Conservation (phyloP, 257 asterid species). For the Nicotiana attenuata region DNA sequence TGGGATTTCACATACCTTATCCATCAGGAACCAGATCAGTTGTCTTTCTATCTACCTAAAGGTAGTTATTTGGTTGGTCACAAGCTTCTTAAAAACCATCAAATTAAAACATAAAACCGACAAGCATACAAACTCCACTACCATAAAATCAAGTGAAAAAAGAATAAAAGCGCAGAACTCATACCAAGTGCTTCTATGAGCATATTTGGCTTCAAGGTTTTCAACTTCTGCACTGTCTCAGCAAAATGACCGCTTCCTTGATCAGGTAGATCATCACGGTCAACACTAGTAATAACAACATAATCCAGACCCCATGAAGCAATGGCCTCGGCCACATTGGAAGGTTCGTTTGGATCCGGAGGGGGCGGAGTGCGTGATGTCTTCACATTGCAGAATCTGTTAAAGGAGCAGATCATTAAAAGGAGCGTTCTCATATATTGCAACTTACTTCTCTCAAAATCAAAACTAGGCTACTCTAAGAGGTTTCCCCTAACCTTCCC, state of each 20-base stretch:
- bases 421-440: not conserved
- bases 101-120: not conserved
- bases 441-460: not conserved
- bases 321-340: slow-evolving; percentile 95
- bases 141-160: not conserved
- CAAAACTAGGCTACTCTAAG: not conserved
- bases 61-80: not conserved
- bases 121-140: not conserved
- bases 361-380: slow-evolving; percentile 99
- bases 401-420: not conserved
- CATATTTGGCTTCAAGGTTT: slow-evolving; percentile 72
- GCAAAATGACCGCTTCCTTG: slow-evolving; percentile 98
- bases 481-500: not conserved
- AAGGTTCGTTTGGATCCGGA: slow-evolving; percentile 93
- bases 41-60: not conserved
- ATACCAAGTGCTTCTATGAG: slow-evolving; percentile 92
- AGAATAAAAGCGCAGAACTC: not conserved
- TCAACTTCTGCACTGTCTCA: slow-evolving; percentile 86
- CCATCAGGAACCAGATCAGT: not conserved
- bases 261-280: slow-evolving; percentile 88
- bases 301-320: slow-evolving; percentile 99
- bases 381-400: slow-evolving; percentile 97
- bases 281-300: slow-evolving; percentile 96
- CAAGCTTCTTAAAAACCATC: not conserved
- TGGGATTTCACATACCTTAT: too few relatives aligned